Percentiles rank a stretch among this genome's conserved stretches.
Evolutionary conservation across 2,329 filamentous ascomycete genomes (phyloP).

Genomic region (Metarhizium robertsii): DNA sequence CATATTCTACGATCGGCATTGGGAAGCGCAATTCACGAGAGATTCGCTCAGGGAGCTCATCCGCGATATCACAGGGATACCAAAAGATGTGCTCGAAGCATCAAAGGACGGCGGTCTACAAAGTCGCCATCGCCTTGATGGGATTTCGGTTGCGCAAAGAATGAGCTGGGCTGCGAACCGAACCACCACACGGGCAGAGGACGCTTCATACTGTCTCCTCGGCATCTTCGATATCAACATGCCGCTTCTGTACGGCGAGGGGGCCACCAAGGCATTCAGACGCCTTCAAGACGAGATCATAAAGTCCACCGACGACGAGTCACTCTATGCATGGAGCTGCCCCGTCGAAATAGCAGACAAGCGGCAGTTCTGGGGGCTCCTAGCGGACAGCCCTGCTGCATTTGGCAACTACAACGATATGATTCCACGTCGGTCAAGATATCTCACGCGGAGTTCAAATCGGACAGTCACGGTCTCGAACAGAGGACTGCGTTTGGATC

Average conservation of each 20-base stretch:
- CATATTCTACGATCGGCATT: constrained; percentile 16
- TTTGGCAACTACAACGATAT: constrained; percentile 14
- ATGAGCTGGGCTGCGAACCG: constrained; percentile 21
- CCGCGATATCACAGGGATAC: constrained; percentile 14
- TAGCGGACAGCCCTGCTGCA: constrained; percentile 16
- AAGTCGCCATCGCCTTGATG: neutral
- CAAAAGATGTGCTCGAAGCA: constrained; percentile 10
- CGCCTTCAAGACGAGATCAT: neutral
- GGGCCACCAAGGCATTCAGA: too few relatives aligned
- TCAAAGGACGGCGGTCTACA: constrained; percentile 2
- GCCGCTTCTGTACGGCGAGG: constrained; percentile 17
- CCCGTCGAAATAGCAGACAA: neutral
- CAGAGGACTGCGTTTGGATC: too few relatives aligned
- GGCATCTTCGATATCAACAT: constrained; percentile 25
- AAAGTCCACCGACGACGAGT: constrained; percentile 10
- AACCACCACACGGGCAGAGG: constrained; percentile 19
- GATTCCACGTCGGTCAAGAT: constrained; percentile 13
- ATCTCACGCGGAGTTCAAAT: neutral
- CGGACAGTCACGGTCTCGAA: too few relatives aligned
- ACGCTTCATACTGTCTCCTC: constrained; percentile 22
- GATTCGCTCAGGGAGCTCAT: constrained; percentile 12
- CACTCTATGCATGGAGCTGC: neutral
- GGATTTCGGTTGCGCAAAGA: constrained; percentile 16
- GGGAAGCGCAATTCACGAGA: constrained; percentile 12
- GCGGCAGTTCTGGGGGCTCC: constrained; percentile 15